These are phyloP conservation scores for Rosa chinensis DNA, from an alignment of 306 rosid genomes.

Conservation along the genomic window DNA sequence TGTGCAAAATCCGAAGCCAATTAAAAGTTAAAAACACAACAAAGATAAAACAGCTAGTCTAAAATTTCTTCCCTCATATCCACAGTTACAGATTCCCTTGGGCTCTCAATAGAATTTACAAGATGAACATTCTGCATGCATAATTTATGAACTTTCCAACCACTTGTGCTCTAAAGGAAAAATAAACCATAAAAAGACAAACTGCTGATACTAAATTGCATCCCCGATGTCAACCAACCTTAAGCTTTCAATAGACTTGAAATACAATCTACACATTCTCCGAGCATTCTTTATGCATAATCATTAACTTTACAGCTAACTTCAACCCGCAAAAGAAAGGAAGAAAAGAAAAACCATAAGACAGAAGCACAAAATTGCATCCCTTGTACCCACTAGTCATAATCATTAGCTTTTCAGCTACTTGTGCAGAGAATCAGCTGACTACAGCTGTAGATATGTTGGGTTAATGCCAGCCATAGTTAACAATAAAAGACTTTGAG, in stretches of 20 bases:
- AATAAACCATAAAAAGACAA: background rate
- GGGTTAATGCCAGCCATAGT: background rate
- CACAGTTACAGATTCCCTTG: background rate
- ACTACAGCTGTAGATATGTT: background rate
- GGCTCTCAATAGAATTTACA: background rate
- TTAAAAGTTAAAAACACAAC: background rate
- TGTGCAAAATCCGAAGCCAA: slow-evolving; percentile 18
- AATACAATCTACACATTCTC: background rate
- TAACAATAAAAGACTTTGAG: background rate
- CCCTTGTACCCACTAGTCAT: background rate
- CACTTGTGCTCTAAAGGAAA: background rate
- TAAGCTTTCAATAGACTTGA: background rate
- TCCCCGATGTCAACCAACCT: background rate
- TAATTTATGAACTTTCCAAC: background rate
- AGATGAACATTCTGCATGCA: background rate
- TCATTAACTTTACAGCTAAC: slow-evolving; percentile 60
- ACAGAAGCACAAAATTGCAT: background rate
- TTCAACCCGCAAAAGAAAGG: slow-evolving; percentile 14
- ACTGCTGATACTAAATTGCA: background rate
- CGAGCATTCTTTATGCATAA: slow-evolving; percentile 64
- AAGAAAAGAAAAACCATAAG: background rate
- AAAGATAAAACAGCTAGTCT: background rate
- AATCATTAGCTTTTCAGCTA: background rate
- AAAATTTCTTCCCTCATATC: background rate
- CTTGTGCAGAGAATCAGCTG: background rate